Percentiles rank a stretch among this genome's conserved stretches.
Evolutionary conservation across 371 early-diverging fungal genomes (phyloP).

Genomic region (Lichtheimia ramosa): DNA sequence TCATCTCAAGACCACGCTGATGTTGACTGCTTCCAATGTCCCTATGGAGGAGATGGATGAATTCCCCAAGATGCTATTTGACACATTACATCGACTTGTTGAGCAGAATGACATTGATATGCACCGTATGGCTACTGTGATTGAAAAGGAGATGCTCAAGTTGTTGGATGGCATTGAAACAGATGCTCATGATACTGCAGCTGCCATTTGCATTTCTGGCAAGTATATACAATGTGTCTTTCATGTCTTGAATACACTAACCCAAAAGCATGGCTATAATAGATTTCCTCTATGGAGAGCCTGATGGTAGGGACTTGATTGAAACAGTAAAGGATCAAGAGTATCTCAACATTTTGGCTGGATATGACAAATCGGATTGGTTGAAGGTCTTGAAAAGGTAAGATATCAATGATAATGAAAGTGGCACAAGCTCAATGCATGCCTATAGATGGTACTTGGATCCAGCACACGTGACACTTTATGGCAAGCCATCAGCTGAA

Average conservation of each 20-base stretch:
- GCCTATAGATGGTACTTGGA: slow-evolving; percentile 52
- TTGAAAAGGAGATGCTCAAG: slow-evolving; percentile 61
- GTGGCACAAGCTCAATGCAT: neutral
- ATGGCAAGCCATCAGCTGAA: slow-evolving; percentile 63
- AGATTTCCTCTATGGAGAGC: slow-evolving; percentile 64
- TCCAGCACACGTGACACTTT: slow-evolving; percentile 52
- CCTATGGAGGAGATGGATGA: slow-evolving; percentile 65
- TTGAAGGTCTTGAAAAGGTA: slow-evolving; percentile 53
- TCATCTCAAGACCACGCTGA: slow-evolving; percentile 57
- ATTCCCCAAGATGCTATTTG: slow-evolving; percentile 46
- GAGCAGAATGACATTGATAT: slow-evolving; percentile 64
- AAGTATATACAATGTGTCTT: neutral
- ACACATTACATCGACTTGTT: slow-evolving; percentile 44
- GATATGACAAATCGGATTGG: slow-evolving; percentile 55
- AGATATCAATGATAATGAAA: neutral
- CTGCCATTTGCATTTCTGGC: slow-evolving; percentile 42
- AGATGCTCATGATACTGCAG: slow-evolving; percentile 47
- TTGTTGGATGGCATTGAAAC: slow-evolving; percentile 45
- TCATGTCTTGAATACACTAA: neutral
- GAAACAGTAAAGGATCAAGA: slow-evolving; percentile 50
- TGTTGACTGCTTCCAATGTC: slow-evolving; percentile 57
- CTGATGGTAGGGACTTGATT: slow-evolving; percentile 53
- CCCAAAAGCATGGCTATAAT: neutral
- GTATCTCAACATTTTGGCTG: slow-evolving; percentile 45
- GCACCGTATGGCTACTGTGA: slow-evolving; percentile 60